These are phyloP conservation scores for Flaveria linearis DNA, from an alignment of 129 eudicot genomes.

Conservation along the genomic window DNA sequence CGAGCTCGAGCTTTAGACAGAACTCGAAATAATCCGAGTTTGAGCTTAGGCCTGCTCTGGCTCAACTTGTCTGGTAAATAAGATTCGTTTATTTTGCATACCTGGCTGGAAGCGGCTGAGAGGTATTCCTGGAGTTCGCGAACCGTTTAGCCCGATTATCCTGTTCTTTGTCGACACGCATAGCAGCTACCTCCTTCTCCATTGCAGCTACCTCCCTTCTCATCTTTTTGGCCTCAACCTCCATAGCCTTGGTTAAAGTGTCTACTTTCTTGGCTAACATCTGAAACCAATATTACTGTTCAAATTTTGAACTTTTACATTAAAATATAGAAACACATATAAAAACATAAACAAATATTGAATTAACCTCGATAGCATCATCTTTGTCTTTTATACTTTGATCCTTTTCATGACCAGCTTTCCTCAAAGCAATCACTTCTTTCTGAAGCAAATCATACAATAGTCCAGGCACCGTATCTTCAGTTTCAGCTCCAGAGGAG, in stretches of 20 bases:
- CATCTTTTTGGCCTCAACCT: slow-evolving; percentile 94
- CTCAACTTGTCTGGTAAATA: not conserved
- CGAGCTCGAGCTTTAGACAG: not conserved
- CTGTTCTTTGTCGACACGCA: slow-evolving; percentile 90
- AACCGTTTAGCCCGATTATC: slow-evolving; percentile 76
- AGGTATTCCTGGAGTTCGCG: slow-evolving; percentile 60
- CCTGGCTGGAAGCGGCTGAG: slow-evolving; percentile 83
- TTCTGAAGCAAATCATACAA: slow-evolving; percentile 86
- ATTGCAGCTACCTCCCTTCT: slow-evolving; percentile 96
- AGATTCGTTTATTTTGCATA: slow-evolving; percentile 18
- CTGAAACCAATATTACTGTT: slow-evolving; percentile 41
- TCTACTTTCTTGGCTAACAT: slow-evolving; percentile 92
- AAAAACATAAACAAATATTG: not conserved
- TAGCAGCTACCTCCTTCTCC: slow-evolving; percentile 95
- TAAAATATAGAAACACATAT: not conserved
- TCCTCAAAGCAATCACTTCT: slow-evolving; percentile 86
- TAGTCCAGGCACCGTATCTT: slow-evolving; percentile 80
- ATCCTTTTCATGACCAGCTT: slow-evolving; percentile 87
- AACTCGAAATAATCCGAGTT: no score
- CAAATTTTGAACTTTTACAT: not conserved
- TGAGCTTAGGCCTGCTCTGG: not conserved
- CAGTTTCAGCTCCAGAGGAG: slow-evolving; percentile 52
- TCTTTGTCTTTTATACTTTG: slow-evolving; percentile 97
- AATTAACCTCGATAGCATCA: slow-evolving; percentile 80
- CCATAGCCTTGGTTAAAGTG: slow-evolving; percentile 88